Evolutionary conservation across 2,329 filamentous ascomycete genomes (phyloP).

Genomic region (Rutstroemia sydowiana): DNA sequence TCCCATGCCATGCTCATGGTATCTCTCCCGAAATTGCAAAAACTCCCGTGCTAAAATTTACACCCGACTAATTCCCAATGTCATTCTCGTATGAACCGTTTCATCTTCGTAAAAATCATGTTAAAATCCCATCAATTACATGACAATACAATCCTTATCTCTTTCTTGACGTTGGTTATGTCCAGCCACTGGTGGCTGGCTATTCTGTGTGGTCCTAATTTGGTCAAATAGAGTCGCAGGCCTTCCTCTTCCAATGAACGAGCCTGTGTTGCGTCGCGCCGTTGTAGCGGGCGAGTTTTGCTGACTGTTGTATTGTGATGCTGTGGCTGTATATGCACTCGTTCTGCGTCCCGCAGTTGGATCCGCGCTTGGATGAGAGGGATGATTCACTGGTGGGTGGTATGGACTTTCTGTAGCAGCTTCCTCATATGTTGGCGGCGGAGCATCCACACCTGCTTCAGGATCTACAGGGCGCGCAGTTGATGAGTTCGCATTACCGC

Average conservation of each 20-base stretch:
- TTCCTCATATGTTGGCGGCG: slow-evolving; percentile 60
- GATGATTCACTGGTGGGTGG: slow-evolving; percentile 40
- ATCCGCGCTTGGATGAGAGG: slow-evolving; percentile 30
- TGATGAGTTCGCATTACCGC: not conserved
- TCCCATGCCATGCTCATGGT: not conserved
- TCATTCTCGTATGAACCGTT: not conserved
- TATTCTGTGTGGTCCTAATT: slow-evolving; percentile 17
- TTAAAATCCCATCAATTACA: slow-evolving; percentile 16
- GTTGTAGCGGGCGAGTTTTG: slow-evolving; percentile 1
- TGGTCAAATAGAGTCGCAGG: slow-evolving; percentile 15
- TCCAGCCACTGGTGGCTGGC: slow-evolving; percentile 5
- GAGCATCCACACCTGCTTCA: slow-evolving; percentile 41
- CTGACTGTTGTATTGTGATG: not conserved
- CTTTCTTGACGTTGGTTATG: slow-evolving; percentile 3
- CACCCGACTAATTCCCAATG: not conserved
- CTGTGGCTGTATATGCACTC: slow-evolving; percentile 17
- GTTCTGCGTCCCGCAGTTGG: slow-evolving; percentile 12
- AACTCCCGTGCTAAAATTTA: not conserved
- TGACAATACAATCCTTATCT: slow-evolving; percentile 25
- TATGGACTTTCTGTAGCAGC: slow-evolving; percentile 50
- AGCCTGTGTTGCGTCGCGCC: not conserved
- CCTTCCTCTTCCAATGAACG: slow-evolving; percentile 9
- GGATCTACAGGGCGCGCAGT: slow-evolving; percentile 21
- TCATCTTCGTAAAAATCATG: not conserved
- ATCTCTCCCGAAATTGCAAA: not conserved